Evolutionary conservation across 75 land plant genomes (phyloP).

Genomic region (Azolla pinnata): DNA sequence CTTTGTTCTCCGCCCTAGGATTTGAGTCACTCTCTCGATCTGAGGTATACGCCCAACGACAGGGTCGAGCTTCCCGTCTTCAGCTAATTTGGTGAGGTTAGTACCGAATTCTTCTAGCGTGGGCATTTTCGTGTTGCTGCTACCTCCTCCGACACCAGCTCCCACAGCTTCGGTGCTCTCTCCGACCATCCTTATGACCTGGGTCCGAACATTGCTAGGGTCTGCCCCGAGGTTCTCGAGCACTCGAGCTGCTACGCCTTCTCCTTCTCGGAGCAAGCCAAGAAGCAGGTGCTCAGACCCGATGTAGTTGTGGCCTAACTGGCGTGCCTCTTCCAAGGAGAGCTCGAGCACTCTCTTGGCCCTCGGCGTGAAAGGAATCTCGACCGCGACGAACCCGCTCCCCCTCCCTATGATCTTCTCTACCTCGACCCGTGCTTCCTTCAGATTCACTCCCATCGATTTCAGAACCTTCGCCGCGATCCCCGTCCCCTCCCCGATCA

Average conservation of each 20-base stretch:
- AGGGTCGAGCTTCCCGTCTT: slow-evolving; percentile 77
- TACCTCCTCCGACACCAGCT: slow-evolving; percentile 87
- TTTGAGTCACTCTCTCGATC: slow-evolving; percentile 50
- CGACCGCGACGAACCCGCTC: slow-evolving; percentile 92
- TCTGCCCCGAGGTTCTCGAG: slow-evolving; percentile 89
- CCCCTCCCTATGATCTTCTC: slow-evolving; percentile 95
- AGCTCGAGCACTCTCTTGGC: slow-evolving; percentile 91
- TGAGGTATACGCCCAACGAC: slow-evolving; percentile 52
- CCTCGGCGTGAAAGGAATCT: slow-evolving; percentile 92
- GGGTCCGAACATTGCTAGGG: slow-evolving; percentile 83
- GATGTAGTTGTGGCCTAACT: slow-evolving; percentile 91
- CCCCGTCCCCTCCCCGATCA: slow-evolving; percentile 94
- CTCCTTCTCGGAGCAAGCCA: slow-evolving; percentile 80
- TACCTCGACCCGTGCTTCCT: slow-evolving; percentile 91
- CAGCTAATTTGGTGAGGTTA: slow-evolving; percentile 84
- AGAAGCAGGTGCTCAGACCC: slow-evolving; percentile 88
- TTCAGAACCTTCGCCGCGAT: slow-evolving; percentile 97
- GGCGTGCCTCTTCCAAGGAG: slow-evolving; percentile 80
- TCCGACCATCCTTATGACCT: slow-evolving; percentile 96
- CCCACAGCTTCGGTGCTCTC: slow-evolving; percentile 89
- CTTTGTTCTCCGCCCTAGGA: slow-evolving; percentile 53
- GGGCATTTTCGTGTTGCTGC: slow-evolving; percentile 78
- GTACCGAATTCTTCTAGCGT: slow-evolving; percentile 97
- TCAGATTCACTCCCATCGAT: slow-evolving; percentile 93
- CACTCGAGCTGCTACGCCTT: slow-evolving; percentile 93